Base-by-base conservation (phyloP, 23 red algal genomes). In the Gracilaria caudata region DNA sequence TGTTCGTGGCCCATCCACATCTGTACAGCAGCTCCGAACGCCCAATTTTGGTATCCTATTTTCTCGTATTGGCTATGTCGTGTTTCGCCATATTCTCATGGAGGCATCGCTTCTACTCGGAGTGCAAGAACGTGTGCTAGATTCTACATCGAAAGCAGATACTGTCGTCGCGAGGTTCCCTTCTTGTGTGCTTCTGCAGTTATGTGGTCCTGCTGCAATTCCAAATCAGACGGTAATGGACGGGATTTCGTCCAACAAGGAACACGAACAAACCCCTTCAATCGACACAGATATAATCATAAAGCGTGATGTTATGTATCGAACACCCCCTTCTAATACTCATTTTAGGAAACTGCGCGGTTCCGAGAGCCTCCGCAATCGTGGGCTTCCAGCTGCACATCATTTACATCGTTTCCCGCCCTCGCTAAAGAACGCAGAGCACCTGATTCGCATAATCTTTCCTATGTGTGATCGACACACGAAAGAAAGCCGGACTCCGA, bases 121-220 rank as follows among this genome's bases (percentile, higher is more conserved):
- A 20, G 46, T 75, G 13, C 33, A 70, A 1, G 87, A 91, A 21
- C 34, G 51, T 38, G 5, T 16, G 17, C 21, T 14, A 68, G 20
- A 77, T 74, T 74, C 83, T 43, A 29, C 44, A 8, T n/a, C 53
- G 9, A 84, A 68, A 19, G 23, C 58, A 23, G 39, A 53, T 28
- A 11, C 23, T 6, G 8, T 44, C 6, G 4, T 19, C n/a, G 54
- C 3, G 9, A n/a, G 6, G 20, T 37, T 24, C 28, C 70, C 66
- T 36, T 73, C 82, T 11, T 86, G 24, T 43, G 85, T 71, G 17
- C 75, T 89, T 77, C 85, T 89, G 29, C 85, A 89, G 59, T 9
- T 82, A 63, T 75, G 64, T 56, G 78, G 76, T 33, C 87, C 87
- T 23, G 21, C 33, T 24, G 0, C 70, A 49, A 24, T 29, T 24